These are phyloP conservation scores for Mucor circinelloides DNA, from an alignment of 371 early-diverging fungal species.

Conservation along the genomic window DNA sequence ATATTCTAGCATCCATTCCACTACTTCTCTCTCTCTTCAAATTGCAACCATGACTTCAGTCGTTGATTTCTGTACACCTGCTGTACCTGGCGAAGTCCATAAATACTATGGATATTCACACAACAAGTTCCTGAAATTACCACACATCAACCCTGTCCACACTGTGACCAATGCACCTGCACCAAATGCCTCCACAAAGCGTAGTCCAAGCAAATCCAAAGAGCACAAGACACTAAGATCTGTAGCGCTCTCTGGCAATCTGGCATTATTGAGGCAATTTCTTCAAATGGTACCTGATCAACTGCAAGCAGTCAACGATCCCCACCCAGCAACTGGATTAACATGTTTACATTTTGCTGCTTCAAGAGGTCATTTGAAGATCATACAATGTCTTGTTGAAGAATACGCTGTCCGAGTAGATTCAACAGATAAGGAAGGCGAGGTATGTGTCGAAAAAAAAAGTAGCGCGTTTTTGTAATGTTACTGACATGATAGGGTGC, in stretches of 20 bases:
- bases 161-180: conserved; percentile 37
- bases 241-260: conserved; percentile 33
- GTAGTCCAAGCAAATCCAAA: conserved; percentile 3
- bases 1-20: conserved; percentile 36
- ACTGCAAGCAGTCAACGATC: conserved; percentile 31
- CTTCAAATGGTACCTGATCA: conserved; percentile 24
- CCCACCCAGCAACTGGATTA: conserved; percentile 57
- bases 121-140: conserved; percentile 56
- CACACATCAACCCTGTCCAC: conserved; percentile 39
- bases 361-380: conserved; percentile 64
- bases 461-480: background rate
- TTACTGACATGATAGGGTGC: background rate
- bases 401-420: conserved; percentile 65
- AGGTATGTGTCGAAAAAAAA: conserved; percentile 47
- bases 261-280: conserved; percentile 23
- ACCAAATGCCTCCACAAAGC: background rate
- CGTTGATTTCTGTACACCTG: conserved; percentile 64
- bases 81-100: conserved; percentile 67
- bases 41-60: conserved; percentile 11
- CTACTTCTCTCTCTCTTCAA: background rate
- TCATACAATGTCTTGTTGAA: conserved; percentile 64
- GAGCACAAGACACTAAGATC: conserved; percentile 30
- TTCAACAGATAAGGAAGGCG: conserved; percentile 67
- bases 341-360: conserved; percentile 73
- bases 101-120: conserved; percentile 67